A percentile compares a stretch with the other conserved stretches of the same genome.
These are phyloP conservation scores for Schizopora paradoxa DNA, from an alignment of 1,284 basidiomycete species.

Conservation along the genomic window DNA sequence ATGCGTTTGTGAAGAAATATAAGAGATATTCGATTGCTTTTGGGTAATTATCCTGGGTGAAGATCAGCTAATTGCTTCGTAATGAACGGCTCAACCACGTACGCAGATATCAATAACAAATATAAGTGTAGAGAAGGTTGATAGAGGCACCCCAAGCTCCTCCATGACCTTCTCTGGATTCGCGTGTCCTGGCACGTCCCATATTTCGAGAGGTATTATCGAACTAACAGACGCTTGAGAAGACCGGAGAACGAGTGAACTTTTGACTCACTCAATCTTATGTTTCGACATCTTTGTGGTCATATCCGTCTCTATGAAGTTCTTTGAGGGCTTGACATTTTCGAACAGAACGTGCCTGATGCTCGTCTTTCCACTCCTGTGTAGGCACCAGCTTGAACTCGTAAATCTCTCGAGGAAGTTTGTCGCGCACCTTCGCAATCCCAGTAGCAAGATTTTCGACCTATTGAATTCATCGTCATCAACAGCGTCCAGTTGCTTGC, in stretches of 20 bases:
- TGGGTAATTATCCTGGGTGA: slow-evolving; percentile 56
- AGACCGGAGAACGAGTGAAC: slow-evolving; percentile 3
- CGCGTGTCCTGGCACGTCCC: slow-evolving; percentile 89
- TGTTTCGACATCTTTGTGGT: slow-evolving; percentile 76
- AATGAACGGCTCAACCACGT: slow-evolving; percentile 23
- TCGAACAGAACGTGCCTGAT: slow-evolving; percentile 92
- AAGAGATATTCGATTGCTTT: slow-evolving; percentile 77
- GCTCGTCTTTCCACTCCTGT: slow-evolving; percentile 88
- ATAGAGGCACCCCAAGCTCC: slow-evolving; percentile 64
- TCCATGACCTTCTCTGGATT: too few species aligned
- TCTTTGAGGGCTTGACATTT: slow-evolving; percentile 76
- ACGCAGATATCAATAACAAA: slow-evolving; percentile 98
- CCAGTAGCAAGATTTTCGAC: slow-evolving; percentile 75
- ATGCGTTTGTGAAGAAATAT: slow-evolving; percentile 69
- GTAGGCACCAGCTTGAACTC: slow-evolving; percentile 13
- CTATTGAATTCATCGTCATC: slow-evolving; percentile 26
- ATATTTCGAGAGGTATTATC: slow-evolving; percentile 89
- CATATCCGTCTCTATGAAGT: slow-evolving; percentile 88
- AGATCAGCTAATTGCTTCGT: slow-evolving; percentile 12
- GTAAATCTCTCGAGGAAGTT: slow-evolving; percentile 2
- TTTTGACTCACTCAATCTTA: slow-evolving; percentile 68
- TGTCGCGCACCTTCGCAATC: slow-evolving; percentile 62
- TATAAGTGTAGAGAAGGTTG: slow-evolving; percentile 75
- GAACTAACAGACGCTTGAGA: slow-evolving; percentile 47
- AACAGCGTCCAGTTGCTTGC: background rate